These are phyloP conservation scores for Adansonia digitata DNA, from an alignment of 345 rosid species.

Conservation along the genomic window DNA sequence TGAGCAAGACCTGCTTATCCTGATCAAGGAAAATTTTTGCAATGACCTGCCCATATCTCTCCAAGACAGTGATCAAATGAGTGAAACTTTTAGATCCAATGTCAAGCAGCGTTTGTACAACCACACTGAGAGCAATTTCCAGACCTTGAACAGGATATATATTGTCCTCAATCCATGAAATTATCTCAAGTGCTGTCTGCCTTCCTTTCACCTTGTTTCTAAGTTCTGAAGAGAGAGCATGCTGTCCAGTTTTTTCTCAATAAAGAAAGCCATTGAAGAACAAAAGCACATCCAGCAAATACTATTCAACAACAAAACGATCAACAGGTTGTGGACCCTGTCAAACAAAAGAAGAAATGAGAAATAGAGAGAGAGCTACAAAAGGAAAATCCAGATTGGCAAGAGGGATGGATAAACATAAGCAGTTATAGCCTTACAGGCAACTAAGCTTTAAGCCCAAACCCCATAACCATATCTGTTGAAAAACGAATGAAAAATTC, in stretches of 20 bases:
- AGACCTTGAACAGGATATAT: constrained; percentile 65
- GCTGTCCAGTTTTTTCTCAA: constrained; percentile 70
- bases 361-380: background rate
- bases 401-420: background rate
- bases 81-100: constrained; percentile 98
- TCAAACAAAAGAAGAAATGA: constrained; percentile 16
- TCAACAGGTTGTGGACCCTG: constrained; percentile 97
- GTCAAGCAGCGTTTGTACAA: constrained; percentile 84
- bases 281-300: constrained; percentile 85
- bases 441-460: background rate
- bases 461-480: background rate
- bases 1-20: constrained; percentile 71
- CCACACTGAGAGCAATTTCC: constrained; percentile 58
- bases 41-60: constrained; percentile 91
- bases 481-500: background rate
- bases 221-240: constrained; percentile 65
- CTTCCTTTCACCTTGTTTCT: constrained; percentile 79
- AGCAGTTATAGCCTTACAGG: constrained; percentile 1
- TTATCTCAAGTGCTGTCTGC: constrained; percentile 74
- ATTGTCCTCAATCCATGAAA: constrained; percentile 77
- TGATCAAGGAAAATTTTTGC: constrained; percentile 66
- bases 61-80: constrained; percentile 87
- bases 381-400: constrained; percentile 2
- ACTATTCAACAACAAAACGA: constrained; percentile 90
- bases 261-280: constrained; percentile 95